phyloP scores from a whole-genome alignment of 352 stramenopile genomes.

The Nannochloropsis limnetica region DNA sequence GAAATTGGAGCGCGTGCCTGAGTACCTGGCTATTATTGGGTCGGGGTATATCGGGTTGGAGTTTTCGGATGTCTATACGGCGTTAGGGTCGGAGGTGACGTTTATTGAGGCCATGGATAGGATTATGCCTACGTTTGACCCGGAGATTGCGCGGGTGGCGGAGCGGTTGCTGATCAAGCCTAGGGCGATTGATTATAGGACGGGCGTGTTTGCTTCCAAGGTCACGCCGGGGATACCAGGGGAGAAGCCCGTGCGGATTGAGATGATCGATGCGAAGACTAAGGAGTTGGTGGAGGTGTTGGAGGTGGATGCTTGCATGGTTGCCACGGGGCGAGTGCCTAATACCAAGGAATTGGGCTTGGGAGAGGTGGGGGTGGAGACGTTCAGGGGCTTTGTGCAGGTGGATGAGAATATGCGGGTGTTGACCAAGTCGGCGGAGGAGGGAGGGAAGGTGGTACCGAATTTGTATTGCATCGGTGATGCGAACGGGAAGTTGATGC shows the following conservation, averaged over 20 bases:
- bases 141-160: conserved; percentile 69
- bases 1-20: conserved; percentile 64
- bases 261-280: conserved; percentile 77
- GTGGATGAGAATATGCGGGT: conserved; percentile 70
- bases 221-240: conserved; percentile 69
- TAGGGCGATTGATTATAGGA: conserved; percentile 67
- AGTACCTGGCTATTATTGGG: conserved; percentile 75
- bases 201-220: conserved; percentile 69
- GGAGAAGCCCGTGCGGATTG: conserved; percentile 72
- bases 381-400: conserved; percentile 66
- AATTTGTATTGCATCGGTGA: conserved; percentile 76
- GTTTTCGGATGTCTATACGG: conserved; percentile 76
- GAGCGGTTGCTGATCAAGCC: conserved; percentile 70
- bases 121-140: conserved; percentile 63
- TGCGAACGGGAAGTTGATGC: conserved; percentile 76
- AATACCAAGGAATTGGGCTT: conserved; percentile 72
- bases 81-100: conserved; percentile 59
- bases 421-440: conserved; percentile 54
- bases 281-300: conserved; percentile 68
- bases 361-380: conserved; percentile 65
- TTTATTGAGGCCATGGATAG: conserved; percentile 67
- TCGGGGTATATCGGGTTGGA: conserved; percentile 77
- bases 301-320: conserved; percentile 70
- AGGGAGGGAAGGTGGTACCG: conserved; percentile 60
- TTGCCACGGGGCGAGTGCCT: conserved; percentile 68